Base-by-base conservation (phyloP, 495 filamentous ascomycete species). In the Tetracladium marchalianum region DNA sequence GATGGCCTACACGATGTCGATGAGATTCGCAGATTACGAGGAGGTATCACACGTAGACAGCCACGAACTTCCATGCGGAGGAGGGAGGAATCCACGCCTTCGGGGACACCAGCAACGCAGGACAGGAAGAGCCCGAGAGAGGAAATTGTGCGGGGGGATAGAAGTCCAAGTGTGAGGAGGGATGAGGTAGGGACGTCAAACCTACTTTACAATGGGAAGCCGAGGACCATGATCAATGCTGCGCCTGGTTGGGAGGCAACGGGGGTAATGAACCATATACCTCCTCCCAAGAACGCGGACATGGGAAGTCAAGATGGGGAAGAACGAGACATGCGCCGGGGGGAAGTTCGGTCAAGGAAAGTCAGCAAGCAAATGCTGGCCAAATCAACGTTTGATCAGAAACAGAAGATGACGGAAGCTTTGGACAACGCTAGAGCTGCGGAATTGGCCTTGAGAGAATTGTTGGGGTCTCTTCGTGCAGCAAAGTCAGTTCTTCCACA, bases 1-100 rank as follows among this genome's bases (percentile, higher is more conserved):
- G 89, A 95, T 64, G 88, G 87, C 8, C 57, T 93, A 36, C 89
- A 95, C 63, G 73, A 93, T 66, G 83, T 94, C 27, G 85, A 88
- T 5, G 85, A 84, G 63, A 95, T 95, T 59, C 72, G 78, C 55
- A 83, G 81, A 60, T 69, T 92, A 52, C 76, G 89, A 46, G 81
- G 84, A 35, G 75, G 77, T 31, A 90, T 95, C 65, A 95, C 89
- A 36, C 76, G 89, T 35, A 71, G 88, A 49, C 84, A 90, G 62
- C 77, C 84, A 2, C 76, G 79, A 50, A 79, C 75, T 40, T 77
- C 75, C 8, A 65, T 75, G 2, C 64, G 70, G 15, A 65, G 64
- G 43, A 65, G 73, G 37, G 75, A 81, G 37, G 67, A 62, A 15
- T 45, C 55, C 11, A 66, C 66, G 5, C 70, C 71, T n/a, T 58